Evolutionary conservation across 2,329 filamentous ascomycete species (phyloP).

Genomic region (Hansfordia pulvinata): DNA sequence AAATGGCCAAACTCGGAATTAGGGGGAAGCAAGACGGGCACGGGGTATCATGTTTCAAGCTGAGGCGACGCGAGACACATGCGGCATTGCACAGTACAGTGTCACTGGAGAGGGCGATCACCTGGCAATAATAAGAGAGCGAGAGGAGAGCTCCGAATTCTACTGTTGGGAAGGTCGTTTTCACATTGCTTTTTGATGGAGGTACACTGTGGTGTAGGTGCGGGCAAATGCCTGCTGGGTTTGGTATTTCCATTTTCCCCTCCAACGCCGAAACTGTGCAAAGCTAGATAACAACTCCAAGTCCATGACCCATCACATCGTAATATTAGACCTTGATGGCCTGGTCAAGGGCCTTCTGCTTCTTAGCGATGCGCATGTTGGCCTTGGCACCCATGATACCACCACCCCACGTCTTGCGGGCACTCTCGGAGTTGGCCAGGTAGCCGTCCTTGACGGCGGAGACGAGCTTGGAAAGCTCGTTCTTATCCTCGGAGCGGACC

Average conservation of each 20-base stretch:
- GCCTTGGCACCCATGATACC: conserved; percentile 99
- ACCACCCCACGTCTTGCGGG: conserved; percentile 93
- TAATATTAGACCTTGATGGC: conserved; percentile 86
- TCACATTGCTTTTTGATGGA: no score
- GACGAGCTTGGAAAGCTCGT: conserved; percentile 91
- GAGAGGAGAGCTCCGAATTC: no score
- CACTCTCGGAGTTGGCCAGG: conserved; percentile 86
- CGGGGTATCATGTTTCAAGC: no score
- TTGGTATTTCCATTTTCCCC: conserved; percentile 20
- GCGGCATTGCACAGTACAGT: no score
- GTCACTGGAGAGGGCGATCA: no score
- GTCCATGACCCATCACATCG: conserved; percentile 12
- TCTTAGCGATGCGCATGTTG: conserved; percentile 63
- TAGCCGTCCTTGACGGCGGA: conserved; percentile 97
- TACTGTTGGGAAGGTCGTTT: no score
- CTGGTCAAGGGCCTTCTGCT: conserved; percentile 82
- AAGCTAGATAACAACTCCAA: conserved; percentile 18
- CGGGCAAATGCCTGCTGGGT: conserved; percentile 18
- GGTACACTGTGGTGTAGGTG: no score
- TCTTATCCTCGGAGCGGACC: conserved; percentile 97
- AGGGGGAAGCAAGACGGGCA: no score
- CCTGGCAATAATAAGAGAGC: no score
- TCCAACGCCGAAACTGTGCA: conserved; percentile 22
- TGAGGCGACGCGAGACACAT: no score
- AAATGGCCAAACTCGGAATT: no score